Conservation (phyloP, 2,329 filamentous ascomycete species). For the Fusarium pilosicola region DNA sequence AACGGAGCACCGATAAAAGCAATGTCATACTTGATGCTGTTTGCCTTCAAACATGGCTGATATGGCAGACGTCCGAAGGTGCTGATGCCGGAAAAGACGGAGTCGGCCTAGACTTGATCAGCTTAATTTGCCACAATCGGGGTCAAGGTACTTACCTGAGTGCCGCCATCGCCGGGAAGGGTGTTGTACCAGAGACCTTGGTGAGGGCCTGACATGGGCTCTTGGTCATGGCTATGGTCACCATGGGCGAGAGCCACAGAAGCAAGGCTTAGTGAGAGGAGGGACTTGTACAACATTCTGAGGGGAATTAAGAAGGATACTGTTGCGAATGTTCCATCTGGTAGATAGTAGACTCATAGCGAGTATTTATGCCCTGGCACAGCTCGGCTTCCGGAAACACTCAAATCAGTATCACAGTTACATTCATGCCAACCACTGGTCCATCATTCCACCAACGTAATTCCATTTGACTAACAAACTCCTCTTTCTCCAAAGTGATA, state of each 20-base stretch:
- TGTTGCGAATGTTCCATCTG: rapidly evolving
- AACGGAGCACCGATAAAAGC: conserved; percentile 88
- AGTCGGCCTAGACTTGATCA: conserved; percentile 71
- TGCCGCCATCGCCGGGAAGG: conserved; percentile 84
- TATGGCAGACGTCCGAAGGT: conserved; percentile 86
- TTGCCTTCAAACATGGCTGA: conserved; percentile 70
- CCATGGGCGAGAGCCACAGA: conserved; percentile 68
- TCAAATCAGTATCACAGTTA: neutral
- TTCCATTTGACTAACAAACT: neutral
- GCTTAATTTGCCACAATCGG: rapidly evolving
- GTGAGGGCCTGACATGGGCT: conserved; percentile 73
- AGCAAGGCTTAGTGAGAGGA: conserved; percentile 55
- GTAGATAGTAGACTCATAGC: neutral
- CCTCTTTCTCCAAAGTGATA: neutral
- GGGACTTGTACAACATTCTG: conserved; percentile 44
- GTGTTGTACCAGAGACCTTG: conserved; percentile 84
- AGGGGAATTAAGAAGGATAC: rapidly evolving
- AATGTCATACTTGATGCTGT: conserved; percentile 77
- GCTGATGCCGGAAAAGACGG: conserved; percentile 87
- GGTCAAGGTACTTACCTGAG: conserved; percentile 64
- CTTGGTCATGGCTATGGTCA: conserved; percentile 62
- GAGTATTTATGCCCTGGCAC: neutral
- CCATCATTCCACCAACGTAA: neutral
- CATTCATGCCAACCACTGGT: neutral
- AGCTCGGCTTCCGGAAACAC: neutral